Evolutionary conservation across 2,329 filamentous ascomycete genomes (phyloP), one percentile per base, ranked within the genome.

Genomic region (Seiridium cupressi): DNA sequence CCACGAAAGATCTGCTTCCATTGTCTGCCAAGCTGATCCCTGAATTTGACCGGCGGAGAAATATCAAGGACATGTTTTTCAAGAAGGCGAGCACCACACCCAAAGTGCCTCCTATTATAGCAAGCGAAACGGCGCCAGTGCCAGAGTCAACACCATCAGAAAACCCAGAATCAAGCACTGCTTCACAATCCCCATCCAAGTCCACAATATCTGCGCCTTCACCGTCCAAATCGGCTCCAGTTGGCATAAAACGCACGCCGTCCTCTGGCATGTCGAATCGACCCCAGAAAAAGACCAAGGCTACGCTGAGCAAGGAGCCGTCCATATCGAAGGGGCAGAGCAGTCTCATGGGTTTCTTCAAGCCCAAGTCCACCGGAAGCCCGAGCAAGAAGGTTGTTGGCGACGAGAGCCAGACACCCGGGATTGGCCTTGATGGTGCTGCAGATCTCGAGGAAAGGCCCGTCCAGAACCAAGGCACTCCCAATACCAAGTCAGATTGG

Each of bases 41-140:
- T 1, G 93, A 97, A 67, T 98, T 98, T 66, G 87, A 93, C 69
- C 88, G 89, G 61, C 86, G 95, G 26, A 85, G 86, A 65, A 97
- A 81, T 71, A 97, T 99, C 70, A 91, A 89, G 67, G 93, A 96
- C 70, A 98, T 99, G 95, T 97, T 98, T 71, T 81, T 80, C 61
- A 87, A 83, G 66, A 88, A 84, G 65, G 71, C 82, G 53, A 63
- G 74, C 31, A 62, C 70, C 60, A 32, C 63, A 61, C 51, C 61
- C 11, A 65, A 68, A 57, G 55, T 60, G 36, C 60, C 62, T 8
- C 59, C 67, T 31, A 48, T 62, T 36, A 64, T 61, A 26, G 55
- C 61, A 3, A 60, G 59, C n/a, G 59, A 63, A 4, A 35, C 56
- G n/a, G 48, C 11, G n/a, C 18, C 44, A 10, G 18, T 6, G 8